phyloP scores from a whole-genome alignment of 495 filamentous ascomycete genomes.

The Talaromyces nanjingensis region DNA sequence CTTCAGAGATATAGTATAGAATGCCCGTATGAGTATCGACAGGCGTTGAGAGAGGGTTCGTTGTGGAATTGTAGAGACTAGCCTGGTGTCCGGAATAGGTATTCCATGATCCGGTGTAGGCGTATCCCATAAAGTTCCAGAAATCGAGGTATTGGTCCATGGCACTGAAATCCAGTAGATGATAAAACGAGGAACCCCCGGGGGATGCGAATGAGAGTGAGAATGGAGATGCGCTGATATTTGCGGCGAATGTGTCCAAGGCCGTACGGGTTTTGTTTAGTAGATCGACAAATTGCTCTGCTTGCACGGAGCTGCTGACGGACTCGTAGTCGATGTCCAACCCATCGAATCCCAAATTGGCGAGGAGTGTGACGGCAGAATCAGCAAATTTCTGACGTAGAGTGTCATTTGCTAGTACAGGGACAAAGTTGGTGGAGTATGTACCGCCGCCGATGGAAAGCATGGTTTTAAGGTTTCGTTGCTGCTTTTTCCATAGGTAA shows the following conservation, averaged over 20 bases:
- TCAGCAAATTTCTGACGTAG: slow-evolving; percentile 67
- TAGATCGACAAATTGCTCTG: slow-evolving; percentile 63
- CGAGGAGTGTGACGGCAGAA: slow-evolving; percentile 59
- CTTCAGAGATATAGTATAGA: slow-evolving; percentile 52
- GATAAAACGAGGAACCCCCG: slow-evolving; percentile 55
- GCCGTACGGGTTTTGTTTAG: slow-evolving; percentile 51
- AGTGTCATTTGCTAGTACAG: slow-evolving; percentile 48
- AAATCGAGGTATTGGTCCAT: slow-evolving; percentile 72
- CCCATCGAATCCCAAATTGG: slow-evolving; percentile 60
- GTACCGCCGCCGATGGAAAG: slow-evolving; percentile 97
- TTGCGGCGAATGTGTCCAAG: not conserved
- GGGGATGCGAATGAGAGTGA: slow-evolving; percentile 4
- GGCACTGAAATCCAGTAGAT: slow-evolving; percentile 51
- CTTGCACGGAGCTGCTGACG: slow-evolving; percentile 17
- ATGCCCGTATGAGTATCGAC: slow-evolving; percentile 63
- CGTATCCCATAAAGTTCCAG: slow-evolving; percentile 73
- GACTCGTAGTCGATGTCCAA: slow-evolving; percentile 15
- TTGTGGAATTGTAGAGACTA: slow-evolving; percentile 56
- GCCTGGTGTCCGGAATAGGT: slow-evolving; percentile 60
- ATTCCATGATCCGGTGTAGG: slow-evolving; percentile 68
- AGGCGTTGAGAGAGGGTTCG: slow-evolving; percentile 53
- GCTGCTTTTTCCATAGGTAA: slow-evolving; percentile 76
- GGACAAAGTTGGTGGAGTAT: slow-evolving; percentile 78
- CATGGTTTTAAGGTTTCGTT: slow-evolving; percentile 83
- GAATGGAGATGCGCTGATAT: slow-evolving; percentile 3